Evolutionary conservation across 1,284 basidiomycete species (phyloP), one percentile per base, ranked within the genome.

Genomic region (Schizophyllum commune): DNA sequence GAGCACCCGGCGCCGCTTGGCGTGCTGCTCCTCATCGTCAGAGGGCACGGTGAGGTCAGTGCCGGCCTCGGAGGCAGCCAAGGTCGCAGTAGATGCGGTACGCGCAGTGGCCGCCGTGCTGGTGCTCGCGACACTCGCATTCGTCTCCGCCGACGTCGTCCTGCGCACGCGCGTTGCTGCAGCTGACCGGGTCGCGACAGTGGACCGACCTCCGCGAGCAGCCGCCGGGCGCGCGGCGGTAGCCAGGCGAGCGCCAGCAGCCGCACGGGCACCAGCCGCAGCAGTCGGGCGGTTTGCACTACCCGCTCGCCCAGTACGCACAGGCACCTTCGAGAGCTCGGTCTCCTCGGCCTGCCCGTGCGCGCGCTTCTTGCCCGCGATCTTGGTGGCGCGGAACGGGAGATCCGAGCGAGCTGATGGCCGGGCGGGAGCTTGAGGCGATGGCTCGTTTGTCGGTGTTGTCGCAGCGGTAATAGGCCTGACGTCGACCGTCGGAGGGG

Each of bases 391-490:
- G 39, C 39, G 8, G 39, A 47, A 47, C 39, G 39, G 39, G 13
- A 17, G 39, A 17, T 47, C 17, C 39, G 39, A 8, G 9, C 39
- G 13, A 47, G 39, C 9, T 47, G 39, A 11, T 47, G 39, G 63
- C 17, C 62, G 59, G 34, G 67, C 61, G 51, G 66, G 65, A n/a
- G 69, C 69, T 56, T 68, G 67, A 27, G 39, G 39, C 39, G 39
- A 47, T 47, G 39, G 2, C 39, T 13, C 39, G 39, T 47, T 17
- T 17, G 39, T 27, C 27, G 27, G 2, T 27, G 27, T 2, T 5
- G 27, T 27, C 27, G 27, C 27, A 27, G 27, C 27, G 27, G 27
- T 27, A 3, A 27, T 27, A 27, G 27, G 27, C 27, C 5, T 27
- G 27, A 27, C 27, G 27, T 27, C 27, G 27, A 27, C 27, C 27